Evolutionary conservation across 768 basidiomycete genomes (phyloP).

Genomic region (Rhizopogon rudus): DNA sequence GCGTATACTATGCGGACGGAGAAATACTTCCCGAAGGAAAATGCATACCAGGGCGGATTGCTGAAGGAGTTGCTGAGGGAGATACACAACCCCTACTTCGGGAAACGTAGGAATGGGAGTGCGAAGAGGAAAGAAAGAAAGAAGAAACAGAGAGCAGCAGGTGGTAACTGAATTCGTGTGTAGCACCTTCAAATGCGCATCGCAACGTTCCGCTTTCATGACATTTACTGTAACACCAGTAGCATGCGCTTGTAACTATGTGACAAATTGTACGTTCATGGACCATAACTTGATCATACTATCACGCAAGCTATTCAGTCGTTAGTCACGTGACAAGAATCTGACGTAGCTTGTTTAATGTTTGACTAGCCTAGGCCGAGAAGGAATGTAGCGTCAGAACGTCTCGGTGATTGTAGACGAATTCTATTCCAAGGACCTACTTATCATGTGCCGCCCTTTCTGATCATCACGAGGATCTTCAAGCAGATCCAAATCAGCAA

Average conservation of each 20-base stretch:
- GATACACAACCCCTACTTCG: constrained; percentile 13
- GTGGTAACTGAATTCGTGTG: background rate
- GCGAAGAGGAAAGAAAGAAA: constrained; percentile 12
- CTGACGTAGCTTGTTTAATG: too few species aligned
- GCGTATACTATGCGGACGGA: constrained; percentile 13
- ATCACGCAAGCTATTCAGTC: too few species aligned
- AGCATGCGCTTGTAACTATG: background rate
- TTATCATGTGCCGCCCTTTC: too few species aligned
- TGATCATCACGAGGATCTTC: too few species aligned
- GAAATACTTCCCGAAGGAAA: constrained; percentile 23
- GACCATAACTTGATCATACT: too few species aligned
- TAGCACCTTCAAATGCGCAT: background rate
- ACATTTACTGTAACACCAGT: background rate
- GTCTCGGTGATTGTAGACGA: too few species aligned
- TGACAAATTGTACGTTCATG: background rate
- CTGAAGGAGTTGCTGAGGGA: constrained; percentile 18
- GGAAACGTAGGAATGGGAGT: constrained; percentile 14
- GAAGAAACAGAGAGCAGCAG: constrained; percentile 7
- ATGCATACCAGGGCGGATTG: constrained; percentile 24
- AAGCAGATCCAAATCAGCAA: too few species aligned
- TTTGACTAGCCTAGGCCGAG: too few species aligned
- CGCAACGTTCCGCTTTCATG: background rate
- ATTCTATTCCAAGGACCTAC: too few species aligned
- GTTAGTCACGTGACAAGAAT: too few species aligned
- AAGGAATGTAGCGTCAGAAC: too few species aligned